phyloP scores from a whole-genome alignment of 805 yeast species.

The Candida ficus region DNA sequence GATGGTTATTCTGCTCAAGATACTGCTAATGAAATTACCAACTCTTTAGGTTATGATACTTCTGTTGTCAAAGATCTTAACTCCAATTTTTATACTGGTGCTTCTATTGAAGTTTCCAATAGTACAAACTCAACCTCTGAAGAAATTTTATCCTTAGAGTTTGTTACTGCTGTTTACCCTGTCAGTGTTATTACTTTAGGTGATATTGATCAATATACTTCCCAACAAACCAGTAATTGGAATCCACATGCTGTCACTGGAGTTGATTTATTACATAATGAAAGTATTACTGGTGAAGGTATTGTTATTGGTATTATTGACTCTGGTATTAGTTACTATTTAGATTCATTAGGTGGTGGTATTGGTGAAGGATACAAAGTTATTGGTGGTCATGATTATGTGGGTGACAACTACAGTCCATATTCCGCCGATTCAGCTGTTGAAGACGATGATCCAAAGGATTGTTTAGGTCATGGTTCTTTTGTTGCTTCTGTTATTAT shows the following conservation, averaged over 20 bases:
- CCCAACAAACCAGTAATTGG: not conserved
- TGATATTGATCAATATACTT: not conserved
- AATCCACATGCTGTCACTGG: constrained; percentile 1
- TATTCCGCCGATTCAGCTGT: too few relatives aligned
- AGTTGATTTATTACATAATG: not conserved
- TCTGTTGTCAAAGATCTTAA: not conserved
- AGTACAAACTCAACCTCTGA: not conserved
- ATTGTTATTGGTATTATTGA: not conserved
- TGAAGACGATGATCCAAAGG: too few relatives aligned
- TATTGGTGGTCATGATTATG: too few relatives aligned
- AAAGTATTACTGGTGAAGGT: not conserved
- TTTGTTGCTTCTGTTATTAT: not conserved
- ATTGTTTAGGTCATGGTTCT: too few relatives aligned
- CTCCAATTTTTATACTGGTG: not conserved
- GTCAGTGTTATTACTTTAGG: not conserved
- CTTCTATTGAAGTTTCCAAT: not conserved
- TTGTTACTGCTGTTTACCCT: not conserved
- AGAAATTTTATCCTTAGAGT: not conserved
- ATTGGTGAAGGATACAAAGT: too few relatives aligned
- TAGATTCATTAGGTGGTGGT: too few relatives aligned
- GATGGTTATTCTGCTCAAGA: not conserved
- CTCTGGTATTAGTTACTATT: too few relatives aligned
- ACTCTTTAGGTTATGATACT: not conserved
- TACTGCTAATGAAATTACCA: not conserved
- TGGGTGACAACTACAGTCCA: too few relatives aligned